A percentile compares a stretch with the other conserved stretches of the same genome.
phyloP scores from a whole-genome alignment of 202 grass and related monocot species.

The Hordeum pubiflorum region DNA sequence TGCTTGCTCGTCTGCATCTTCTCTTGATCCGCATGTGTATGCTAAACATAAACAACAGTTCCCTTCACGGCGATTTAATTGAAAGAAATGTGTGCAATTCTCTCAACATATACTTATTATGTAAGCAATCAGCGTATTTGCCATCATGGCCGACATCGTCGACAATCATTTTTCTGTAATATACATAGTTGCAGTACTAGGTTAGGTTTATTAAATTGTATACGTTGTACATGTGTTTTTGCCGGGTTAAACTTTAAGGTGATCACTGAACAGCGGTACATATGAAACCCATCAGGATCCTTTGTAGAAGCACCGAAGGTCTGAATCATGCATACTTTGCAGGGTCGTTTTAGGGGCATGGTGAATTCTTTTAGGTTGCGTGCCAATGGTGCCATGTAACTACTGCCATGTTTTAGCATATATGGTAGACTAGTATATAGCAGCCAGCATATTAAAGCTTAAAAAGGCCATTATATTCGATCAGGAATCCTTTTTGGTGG shows the following conservation, averaged over 20 bases:
- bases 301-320: background rate
- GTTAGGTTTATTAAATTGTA: background rate
- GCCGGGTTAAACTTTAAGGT: background rate
- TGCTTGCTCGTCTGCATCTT: conserved; percentile 2
- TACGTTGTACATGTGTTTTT: background rate
- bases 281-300: background rate
- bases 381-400: background rate
- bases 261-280: background rate
- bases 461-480: no score
- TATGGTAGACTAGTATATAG: no score
- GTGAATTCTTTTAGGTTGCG: background rate
- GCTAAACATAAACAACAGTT: background rate
- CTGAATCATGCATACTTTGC: background rate
- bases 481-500: no score
- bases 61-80: background rate
- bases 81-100: background rate
- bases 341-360: background rate
- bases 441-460: no score
- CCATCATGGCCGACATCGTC: background rate
- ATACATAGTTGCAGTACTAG: background rate
- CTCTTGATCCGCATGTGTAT: background rate
- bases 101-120: background rate
- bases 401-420: background rate
- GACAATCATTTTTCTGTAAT: background rate
- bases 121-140: background rate